A percentile compares a stretch with the other conserved stretches of the same genome.
phyloP scores from a whole-genome alignment of 495 filamentous ascomycete species.

The Pyrenopolyporus hunteri region DNA sequence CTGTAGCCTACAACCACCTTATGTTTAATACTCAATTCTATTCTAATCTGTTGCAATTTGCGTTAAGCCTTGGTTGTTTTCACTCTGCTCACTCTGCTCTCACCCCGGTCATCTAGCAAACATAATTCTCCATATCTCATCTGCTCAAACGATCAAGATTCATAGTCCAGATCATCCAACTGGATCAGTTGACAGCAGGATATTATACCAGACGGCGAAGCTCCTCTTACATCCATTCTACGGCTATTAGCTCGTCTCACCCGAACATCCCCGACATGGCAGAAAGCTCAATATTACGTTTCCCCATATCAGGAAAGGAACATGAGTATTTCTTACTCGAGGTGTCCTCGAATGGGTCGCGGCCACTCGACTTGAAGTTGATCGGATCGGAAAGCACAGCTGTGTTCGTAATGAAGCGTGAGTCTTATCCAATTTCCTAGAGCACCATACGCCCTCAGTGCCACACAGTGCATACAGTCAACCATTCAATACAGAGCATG shows the following conservation, averaged over 20 bases:
- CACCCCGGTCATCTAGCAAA: too few species aligned
- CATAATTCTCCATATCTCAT: too few species aligned
- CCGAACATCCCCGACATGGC: slow-evolving; percentile 18
- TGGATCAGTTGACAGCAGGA: too few species aligned
- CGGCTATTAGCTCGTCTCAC: slow-evolving; percentile 1
- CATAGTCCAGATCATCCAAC: too few species aligned
- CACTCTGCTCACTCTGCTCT: background rate
- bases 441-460: background rate
- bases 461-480: too few species aligned
- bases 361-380: slow-evolving; percentile 40
- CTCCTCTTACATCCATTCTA: background rate
- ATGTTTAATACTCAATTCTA: background rate
- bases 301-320: slow-evolving; percentile 37
- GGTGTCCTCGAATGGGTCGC: slow-evolving; percentile 34
- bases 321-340: slow-evolving; percentile 36
- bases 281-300: slow-evolving; percentile 31
- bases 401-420: slow-evolving; percentile 39
- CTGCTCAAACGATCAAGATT: too few species aligned
- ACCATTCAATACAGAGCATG: too few species aligned
- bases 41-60: background rate
- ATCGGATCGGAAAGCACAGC: slow-evolving; percentile 41
- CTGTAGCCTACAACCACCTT: background rate
- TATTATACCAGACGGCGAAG: background rate
- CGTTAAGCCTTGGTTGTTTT: slow-evolving; percentile 3
- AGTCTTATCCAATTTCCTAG: slow-evolving; percentile 13